A percentile compares a stretch with the other conserved stretches of the same genome.
These are phyloP conservation scores for Cyberlindnera euphorbiae DNA, from an alignment of 805 yeast species.

Conservation along the genomic window DNA sequence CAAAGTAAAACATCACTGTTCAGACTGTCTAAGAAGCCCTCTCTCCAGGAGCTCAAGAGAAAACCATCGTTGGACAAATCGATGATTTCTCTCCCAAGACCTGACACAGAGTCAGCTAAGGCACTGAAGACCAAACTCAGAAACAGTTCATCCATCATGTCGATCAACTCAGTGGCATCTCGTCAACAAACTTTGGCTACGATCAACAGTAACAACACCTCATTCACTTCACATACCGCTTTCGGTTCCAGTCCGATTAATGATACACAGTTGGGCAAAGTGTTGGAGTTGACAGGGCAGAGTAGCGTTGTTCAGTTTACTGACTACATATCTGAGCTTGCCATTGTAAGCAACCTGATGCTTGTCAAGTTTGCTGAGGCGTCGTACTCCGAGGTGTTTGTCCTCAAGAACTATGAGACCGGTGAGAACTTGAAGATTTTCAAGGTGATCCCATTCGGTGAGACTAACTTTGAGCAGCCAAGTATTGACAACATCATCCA, in stretches of 20 bases:
- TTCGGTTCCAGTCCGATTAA: constrained; percentile 1
- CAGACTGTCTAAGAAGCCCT: constrained; percentile 21
- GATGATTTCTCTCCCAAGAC: constrained; percentile 52
- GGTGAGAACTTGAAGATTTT: constrained; percentile 32
- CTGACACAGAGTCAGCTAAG: constrained; percentile 50
- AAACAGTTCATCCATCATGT: constrained; percentile 44
- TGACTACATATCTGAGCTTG: constrained; percentile 21
- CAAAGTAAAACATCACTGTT: constrained; percentile 20
- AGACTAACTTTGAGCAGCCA: constrained; percentile 37
- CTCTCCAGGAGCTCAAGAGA: constrained; percentile 20
- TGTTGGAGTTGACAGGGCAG: constrained; percentile 34
- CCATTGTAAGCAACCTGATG: constrained; percentile 28
- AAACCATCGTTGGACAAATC: constrained; percentile 27
- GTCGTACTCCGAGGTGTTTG: constrained; percentile 41
- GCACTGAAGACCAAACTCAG: constrained; percentile 49
- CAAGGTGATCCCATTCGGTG: constrained; percentile 52
- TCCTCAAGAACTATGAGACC: constrained; percentile 24
- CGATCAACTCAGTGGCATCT: constrained; percentile 30
- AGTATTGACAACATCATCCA: constrained; percentile 38
- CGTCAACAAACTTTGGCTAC: constrained; percentile 15
- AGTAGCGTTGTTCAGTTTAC: constrained; percentile 31
- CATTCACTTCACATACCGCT: constrained; percentile 1
- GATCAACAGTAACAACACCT: constrained; percentile 6
- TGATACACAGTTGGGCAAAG: constrained; percentile 26
- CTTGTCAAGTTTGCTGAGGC: constrained; percentile 43